A percentile compares a stretch with the other conserved stretches of the same genome.
Evolutionary conservation across 2,329 filamentous ascomycete genomes (phyloP).

Genomic region (Claviceps sp.): DNA sequence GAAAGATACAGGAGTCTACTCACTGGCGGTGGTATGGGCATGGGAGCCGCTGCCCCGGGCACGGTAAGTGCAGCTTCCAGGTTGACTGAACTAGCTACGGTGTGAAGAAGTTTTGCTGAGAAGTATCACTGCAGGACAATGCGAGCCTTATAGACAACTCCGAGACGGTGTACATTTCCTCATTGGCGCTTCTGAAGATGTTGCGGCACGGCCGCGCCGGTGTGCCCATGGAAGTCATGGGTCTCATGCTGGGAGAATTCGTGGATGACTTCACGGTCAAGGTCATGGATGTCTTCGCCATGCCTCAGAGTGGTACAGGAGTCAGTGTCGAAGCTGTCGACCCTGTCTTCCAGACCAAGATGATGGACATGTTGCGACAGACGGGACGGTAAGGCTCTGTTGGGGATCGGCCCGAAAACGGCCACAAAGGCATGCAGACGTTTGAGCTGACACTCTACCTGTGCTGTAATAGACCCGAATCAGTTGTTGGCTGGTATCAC

Average conservation of each 20-base stretch:
- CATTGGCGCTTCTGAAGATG: slow-evolving; percentile 95
- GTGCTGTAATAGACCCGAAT: slow-evolving; percentile 59
- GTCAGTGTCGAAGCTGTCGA: slow-evolving; percentile 98
- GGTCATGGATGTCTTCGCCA: slow-evolving; percentile 97
- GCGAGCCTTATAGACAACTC: slow-evolving; percentile 93
- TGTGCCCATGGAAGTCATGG: slow-evolving; percentile 99
- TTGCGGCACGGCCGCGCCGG: slow-evolving; percentile 91
- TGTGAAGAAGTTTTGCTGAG: not conserved
- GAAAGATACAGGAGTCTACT: slow-evolving; percentile 87
- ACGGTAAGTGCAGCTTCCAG: slow-evolving; percentile 20
- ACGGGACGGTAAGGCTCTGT: slow-evolving; percentile 63
- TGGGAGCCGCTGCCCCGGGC: slow-evolving; percentile 34
- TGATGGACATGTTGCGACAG: slow-evolving; percentile 99
- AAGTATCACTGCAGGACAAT: slow-evolving; percentile 53
- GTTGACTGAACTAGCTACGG: not conserved
- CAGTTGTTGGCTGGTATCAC: slow-evolving; percentile 98
- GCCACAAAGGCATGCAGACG: not conserved
- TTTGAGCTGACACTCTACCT: not conserved
- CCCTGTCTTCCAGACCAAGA: slow-evolving; percentile 98
- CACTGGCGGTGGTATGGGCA: slow-evolving; percentile 56
- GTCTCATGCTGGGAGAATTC: slow-evolving; percentile 95
- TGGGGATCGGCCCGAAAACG: not conserved
- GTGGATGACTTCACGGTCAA: slow-evolving; percentile 98
- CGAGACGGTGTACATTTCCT: slow-evolving; percentile 98
- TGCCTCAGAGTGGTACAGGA: slow-evolving; percentile 96